Base-by-base conservation (phyloP, 495 filamentous ascomycete species). In the Xylaria flabelliformis region DNA sequence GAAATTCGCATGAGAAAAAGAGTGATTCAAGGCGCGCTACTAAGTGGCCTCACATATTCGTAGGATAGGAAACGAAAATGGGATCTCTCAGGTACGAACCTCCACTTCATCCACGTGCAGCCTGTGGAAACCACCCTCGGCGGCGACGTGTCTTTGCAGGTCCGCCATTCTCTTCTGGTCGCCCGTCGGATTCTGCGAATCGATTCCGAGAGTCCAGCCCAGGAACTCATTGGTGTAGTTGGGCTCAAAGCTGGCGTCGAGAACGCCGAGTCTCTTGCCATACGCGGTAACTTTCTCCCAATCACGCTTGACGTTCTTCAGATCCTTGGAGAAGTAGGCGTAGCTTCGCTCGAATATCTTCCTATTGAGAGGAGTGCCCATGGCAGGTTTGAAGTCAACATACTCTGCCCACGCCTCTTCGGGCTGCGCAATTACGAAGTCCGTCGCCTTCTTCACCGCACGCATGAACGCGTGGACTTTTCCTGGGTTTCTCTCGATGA, bases 321-420 rank as follows among this genome's bases (percentile, higher is more conserved):
- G 74, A 73, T 92, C 90, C 64, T 85, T 85, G 64, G 88, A 90
- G 82, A 91, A 91, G 84, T 92, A 92, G 8, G 89, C 90, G 77
- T 86, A 92, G 26, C 87, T 90, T 69, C 90, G 87, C 83, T 91
- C 89, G 73, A 89, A 91, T 83, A 92, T 92, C 88, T 92, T 91
- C 64, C 87, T 84, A 80, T 92, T 91, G 66, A 91, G 87, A 19
- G 83, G 72, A 7, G 87, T 88, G 34, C 82, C 89, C 89, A 92
- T 91, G 74, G 86, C 82, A 19, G 90, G 89, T 82, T 91, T 92
- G 75, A 90, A 81, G 74, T 91, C 89, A 74, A 90, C 80, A 80
- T 91, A 92, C 71, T 90, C 88, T 61, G 85, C 85, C 80, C 87
- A 91, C 1, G 90, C 88, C 67, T 81, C 74, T 19, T 82, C 82